Conservation (phyloP, 2,329 filamentous ascomycete species). For the Colletotrichum sp. region DNA sequence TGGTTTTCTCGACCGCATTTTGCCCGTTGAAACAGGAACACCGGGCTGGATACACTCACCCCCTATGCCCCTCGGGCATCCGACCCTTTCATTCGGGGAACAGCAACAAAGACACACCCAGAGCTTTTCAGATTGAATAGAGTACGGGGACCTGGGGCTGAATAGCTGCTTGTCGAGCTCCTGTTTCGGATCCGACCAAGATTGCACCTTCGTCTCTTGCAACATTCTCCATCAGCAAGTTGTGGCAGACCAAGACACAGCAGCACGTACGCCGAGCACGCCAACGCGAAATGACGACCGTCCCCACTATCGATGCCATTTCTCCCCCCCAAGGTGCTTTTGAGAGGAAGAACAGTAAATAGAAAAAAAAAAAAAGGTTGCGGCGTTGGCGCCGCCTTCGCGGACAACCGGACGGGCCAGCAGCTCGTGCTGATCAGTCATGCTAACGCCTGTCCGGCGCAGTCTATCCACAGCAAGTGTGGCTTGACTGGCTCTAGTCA, state of each 20-base stretch:
- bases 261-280: neutral
- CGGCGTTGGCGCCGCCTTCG: slow-evolving; percentile 1
- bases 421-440: neutral
- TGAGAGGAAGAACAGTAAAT: neutral
- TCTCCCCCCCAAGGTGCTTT: neutral
- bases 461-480: neutral
- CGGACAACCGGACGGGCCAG: neutral
- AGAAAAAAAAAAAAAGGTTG: neutral
- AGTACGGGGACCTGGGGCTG: neutral
- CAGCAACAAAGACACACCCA: neutral
- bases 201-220: neutral
- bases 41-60: slow-evolving; percentile 6
- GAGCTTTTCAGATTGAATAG: slow-evolving; percentile 1
- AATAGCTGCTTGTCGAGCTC: neutral
- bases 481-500: slow-evolving; percentile 2
- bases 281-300: neutral
- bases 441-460: neutral
- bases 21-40: slow-evolving; percentile 12
- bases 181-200: neutral
- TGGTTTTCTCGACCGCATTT: neutral
- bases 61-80: neutral
- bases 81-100: neutral
- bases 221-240: neutral
- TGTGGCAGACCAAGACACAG: neutral
- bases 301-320: neutral